phyloP scores from a whole-genome alignment of 2,329 filamentous ascomycete species.

The Penicillium freii region DNA sequence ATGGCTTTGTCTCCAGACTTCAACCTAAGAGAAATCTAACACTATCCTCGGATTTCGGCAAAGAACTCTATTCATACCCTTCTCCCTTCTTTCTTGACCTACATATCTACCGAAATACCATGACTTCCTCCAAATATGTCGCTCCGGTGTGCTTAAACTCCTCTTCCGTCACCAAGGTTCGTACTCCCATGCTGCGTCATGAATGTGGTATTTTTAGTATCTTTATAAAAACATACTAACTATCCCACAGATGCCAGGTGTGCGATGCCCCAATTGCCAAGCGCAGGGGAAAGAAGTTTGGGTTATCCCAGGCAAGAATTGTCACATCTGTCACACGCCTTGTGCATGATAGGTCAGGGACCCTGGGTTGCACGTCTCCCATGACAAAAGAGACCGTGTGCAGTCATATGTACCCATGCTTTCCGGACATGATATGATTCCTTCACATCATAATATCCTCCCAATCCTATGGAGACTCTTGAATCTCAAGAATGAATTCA shows the following conservation, averaged over 20 bases:
- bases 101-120: constrained; percentile 1
- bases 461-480: not conserved
- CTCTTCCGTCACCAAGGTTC: constrained; percentile 17
- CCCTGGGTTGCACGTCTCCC: not conserved
- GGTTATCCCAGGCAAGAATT: constrained; percentile 49
- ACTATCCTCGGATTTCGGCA: not conserved
- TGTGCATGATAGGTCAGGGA: constrained; percentile 23
- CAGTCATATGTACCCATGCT: not conserved
- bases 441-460: not conserved
- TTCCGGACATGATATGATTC: not conserved
- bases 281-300: constrained; percentile 40
- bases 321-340: constrained; percentile 42
- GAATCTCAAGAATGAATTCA: not conserved
- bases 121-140: constrained; percentile 12
- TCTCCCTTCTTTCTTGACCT: not conserved
- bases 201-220: not conserved
- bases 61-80: not conserved
- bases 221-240: not conserved
- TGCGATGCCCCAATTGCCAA: constrained; percentile 42
- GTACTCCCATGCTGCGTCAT: not conserved
- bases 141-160: constrained; percentile 12
- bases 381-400: not conserved
- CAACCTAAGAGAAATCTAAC: not conserved
- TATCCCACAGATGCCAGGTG: constrained; percentile 43
- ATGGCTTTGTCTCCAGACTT: not conserved